Conservation (phyloP, 768 basidiomycete species). For the Suillus subalutaceus region DNA sequence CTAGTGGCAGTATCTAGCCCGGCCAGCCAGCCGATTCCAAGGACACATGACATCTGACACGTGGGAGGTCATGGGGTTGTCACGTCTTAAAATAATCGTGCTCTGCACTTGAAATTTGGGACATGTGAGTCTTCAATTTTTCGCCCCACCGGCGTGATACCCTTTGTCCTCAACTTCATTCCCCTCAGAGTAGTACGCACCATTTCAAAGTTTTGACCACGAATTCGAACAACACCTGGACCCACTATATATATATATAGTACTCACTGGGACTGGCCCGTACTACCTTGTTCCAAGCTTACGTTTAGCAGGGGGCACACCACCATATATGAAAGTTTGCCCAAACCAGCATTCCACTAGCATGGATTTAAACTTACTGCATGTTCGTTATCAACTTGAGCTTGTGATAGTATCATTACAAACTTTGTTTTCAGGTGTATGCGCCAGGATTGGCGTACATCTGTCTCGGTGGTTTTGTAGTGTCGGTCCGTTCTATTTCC, state of each 20-base stretch:
- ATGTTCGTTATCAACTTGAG: conserved; percentile 17
- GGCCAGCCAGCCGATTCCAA: neutral
- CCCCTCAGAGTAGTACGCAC: neutral
- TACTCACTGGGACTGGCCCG: neutral
- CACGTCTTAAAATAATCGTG: neutral
- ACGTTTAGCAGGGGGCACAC: too few relatives aligned
- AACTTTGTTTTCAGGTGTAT: conserved; percentile 48
- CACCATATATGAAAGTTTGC: too few relatives aligned
- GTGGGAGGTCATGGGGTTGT: neutral
- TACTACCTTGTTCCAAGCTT: neutral
- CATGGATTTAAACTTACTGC: conserved; percentile 26
- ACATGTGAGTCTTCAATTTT: neutral
- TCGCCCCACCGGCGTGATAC: neutral
- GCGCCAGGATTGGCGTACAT: conserved; percentile 59
- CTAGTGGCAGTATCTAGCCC: neutral
- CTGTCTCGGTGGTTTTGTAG: conserved; percentile 59
- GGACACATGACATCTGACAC: neutral
- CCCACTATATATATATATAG: neutral
- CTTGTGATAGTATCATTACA: conserved; percentile 10
- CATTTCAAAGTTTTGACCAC: too few relatives aligned
- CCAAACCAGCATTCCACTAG: too few relatives aligned
- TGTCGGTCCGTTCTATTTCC: conserved; percentile 37
- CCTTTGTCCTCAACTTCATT: neutral
- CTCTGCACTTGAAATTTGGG: too few relatives aligned
- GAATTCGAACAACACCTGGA: neutral